Base-by-base conservation (phyloP, 352 stramenopile genomes). In the Phytophthora hybrid region DNA sequence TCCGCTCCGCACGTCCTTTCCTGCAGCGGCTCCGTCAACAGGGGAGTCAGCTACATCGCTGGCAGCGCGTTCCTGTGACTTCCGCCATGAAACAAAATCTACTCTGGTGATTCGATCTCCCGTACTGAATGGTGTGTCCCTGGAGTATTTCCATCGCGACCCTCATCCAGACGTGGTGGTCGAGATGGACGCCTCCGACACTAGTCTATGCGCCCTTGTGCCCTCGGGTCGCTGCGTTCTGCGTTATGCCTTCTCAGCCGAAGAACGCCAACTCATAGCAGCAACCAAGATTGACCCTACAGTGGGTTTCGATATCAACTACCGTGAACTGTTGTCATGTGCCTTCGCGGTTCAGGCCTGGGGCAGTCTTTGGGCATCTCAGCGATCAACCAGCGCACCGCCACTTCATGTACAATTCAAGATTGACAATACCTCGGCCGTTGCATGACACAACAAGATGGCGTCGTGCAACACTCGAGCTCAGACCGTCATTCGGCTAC, bases 171-270 rank as follows among this genome's bases (percentile, higher is more conserved):
- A 26, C 23, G 29, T 16, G 54, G 18, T 26, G 2, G 32, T 47
- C 18, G 54, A 47, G 44, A 49, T 60, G 44, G 66, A 74, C 51
- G 65, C 60, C 0, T 78, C 60, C 0, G 60, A 78, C 29, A 37
- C 11, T 14, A 60, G 54, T 9, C 21, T 70, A 1, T 78, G 65
- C 16, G 62, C 56, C 13, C 55, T 53, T 14, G n/a, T 44, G 1
- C 5, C 37, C 1, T 10, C 37, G 13, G 8, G 16, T 14, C 37
- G 37, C 13, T 44, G 37, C 37, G 37, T 44, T 14, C 13, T 44
- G 37, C 37, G 37, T 3, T 44, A 16, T 31, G 54, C 32, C 31
- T 32, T 16, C n/a, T 13, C 16, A 18, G 54, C 1, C 8, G 8
- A 39, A 44, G 71, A 29, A 52, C 39, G 8, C 2, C 3, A 44